A percentile compares a stretch with the other conserved stretches of the same genome.
These are phyloP conservation scores for Didymella lethalis DNA, from an alignment of 2,329 filamentous ascomycete genomes.

Conservation along the genomic window DNA sequence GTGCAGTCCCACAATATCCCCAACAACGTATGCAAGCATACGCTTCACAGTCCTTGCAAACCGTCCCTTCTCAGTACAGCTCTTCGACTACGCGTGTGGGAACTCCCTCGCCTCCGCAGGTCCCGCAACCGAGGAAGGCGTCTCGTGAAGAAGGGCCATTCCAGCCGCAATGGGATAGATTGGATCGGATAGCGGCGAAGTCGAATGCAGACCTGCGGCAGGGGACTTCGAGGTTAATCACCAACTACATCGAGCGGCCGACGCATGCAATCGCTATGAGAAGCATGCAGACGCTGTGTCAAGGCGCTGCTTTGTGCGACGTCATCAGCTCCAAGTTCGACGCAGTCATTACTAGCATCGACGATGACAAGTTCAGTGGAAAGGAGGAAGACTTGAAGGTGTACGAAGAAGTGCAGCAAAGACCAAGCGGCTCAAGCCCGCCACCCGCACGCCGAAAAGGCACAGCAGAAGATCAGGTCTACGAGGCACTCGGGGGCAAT, in stretches of 20 bases:
- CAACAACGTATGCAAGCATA: slow-evolving; percentile 26
- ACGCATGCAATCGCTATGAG: slow-evolving; percentile 42
- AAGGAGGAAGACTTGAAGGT: slow-evolving; percentile 61
- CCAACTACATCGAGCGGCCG: slow-evolving; percentile 42
- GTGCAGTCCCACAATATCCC: slow-evolving; percentile 28
- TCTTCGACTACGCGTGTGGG: slow-evolving; percentile 36
- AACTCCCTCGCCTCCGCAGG: slow-evolving; percentile 29
- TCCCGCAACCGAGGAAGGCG: slow-evolving; percentile 9
- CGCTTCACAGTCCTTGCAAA: slow-evolving; percentile 26
- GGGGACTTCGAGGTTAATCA: slow-evolving; percentile 38
- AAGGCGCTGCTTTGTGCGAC: slow-evolving; percentile 61
- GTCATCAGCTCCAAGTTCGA: slow-evolving; percentile 70
- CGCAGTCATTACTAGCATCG: slow-evolving; percentile 74
- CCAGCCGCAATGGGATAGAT: slow-evolving; percentile 40
- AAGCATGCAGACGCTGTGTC: slow-evolving; percentile 50
- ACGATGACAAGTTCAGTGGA: slow-evolving; percentile 65
- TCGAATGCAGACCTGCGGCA: slow-evolving; percentile 42
- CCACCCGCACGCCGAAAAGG: slow-evolving; percentile 26
- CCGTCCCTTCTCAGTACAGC: slow-evolving; percentile 27
- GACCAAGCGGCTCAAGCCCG: slow-evolving; percentile 26
- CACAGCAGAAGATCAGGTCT: slow-evolving; percentile 24
- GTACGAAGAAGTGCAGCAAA: slow-evolving; percentile 25
- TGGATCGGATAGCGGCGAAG: slow-evolving; percentile 41
- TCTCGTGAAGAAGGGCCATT: slow-evolving; percentile 33
- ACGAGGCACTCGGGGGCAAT: slow-evolving; percentile 24